Percentiles rank a stretch among this genome's conserved stretches.
Evolutionary conservation across 2,329 filamentous ascomycete species (phyloP).

Genomic region (Talaromyces sp.): DNA sequence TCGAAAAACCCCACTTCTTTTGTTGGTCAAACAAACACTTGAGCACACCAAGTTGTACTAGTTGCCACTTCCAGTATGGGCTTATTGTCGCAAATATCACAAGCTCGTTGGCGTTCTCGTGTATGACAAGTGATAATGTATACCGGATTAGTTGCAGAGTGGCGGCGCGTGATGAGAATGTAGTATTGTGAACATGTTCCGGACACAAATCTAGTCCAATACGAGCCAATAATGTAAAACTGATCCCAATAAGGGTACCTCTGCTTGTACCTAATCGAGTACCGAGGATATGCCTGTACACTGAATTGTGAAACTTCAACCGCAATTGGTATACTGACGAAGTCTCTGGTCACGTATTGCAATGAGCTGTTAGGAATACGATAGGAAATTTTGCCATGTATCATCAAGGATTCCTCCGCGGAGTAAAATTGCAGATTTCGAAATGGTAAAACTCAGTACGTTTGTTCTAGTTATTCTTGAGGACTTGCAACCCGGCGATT

Average conservation of each 20-base stretch:
- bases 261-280: neutral
- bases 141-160: neutral
- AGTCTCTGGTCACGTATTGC: neutral
- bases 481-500: too few species aligned
- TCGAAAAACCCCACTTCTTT: neutral
- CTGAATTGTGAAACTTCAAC: neutral
- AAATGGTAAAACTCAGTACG: neutral
- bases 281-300: neutral
- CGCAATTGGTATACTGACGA: neutral
- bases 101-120: neutral
- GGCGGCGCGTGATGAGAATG: neutral
- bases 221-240: neutral
- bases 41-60: neutral
- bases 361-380: neutral
- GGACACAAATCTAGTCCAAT: neutral
- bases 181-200: neutral
- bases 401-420: neutral
- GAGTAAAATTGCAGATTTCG: neutral
- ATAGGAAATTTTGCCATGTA: neutral
- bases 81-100: neutral
- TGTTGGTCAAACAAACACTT: neutral
- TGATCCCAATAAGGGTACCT: neutral
- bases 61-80: neutral
- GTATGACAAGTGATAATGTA: neutral
- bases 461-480: too few species aligned